These are phyloP conservation scores for Cladosporium sp. DNA, from an alignment of 2,329 filamentous ascomycete genomes.

Conservation along the genomic window DNA sequence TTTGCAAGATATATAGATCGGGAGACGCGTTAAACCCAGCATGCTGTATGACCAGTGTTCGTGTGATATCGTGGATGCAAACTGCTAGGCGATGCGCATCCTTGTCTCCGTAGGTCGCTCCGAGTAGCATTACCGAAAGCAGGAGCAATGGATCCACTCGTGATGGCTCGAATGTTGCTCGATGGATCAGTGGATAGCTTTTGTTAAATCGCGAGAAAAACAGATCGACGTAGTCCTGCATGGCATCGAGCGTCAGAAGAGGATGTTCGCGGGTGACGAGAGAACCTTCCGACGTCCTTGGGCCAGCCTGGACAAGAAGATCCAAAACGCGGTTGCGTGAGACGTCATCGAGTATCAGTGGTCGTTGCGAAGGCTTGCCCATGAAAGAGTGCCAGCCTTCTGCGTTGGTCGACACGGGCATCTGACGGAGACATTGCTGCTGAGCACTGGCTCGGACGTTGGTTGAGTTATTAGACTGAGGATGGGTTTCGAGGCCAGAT, in stretches of 20 bases:
- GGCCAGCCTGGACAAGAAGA: constrained; percentile 53
- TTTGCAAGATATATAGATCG: constrained; percentile 61
- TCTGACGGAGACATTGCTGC: constrained; percentile 1
- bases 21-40: constrained; percentile 59
- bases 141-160: constrained; percentile 55
- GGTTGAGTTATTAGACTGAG: not conserved
- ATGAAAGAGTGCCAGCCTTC: constrained; percentile 14
- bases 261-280: constrained; percentile 52
- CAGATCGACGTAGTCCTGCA: constrained; percentile 59
- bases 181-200: constrained; percentile 60
- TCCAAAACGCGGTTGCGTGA: constrained; percentile 48
- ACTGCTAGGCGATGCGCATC: constrained; percentile 61
- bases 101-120: constrained; percentile 61
- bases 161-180: constrained; percentile 56
- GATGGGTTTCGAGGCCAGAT: not conserved
- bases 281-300: constrained; percentile 50
- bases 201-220: constrained; percentile 64
- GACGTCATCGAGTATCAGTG: constrained; percentile 42
- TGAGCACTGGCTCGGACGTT: not conserved
- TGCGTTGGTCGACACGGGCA: not conserved
- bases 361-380: constrained; percentile 7
- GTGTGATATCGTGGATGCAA: constrained; percentile 61
- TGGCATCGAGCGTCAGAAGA: constrained; percentile 50
- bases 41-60: constrained; percentile 61
- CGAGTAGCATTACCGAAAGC: constrained; percentile 58